Percentiles rank a stretch among this genome's conserved stretches.
These are phyloP conservation scores for Lepiota venenata DNA, from an alignment of 768 basidiomycete genomes.

Conservation along the genomic window DNA sequence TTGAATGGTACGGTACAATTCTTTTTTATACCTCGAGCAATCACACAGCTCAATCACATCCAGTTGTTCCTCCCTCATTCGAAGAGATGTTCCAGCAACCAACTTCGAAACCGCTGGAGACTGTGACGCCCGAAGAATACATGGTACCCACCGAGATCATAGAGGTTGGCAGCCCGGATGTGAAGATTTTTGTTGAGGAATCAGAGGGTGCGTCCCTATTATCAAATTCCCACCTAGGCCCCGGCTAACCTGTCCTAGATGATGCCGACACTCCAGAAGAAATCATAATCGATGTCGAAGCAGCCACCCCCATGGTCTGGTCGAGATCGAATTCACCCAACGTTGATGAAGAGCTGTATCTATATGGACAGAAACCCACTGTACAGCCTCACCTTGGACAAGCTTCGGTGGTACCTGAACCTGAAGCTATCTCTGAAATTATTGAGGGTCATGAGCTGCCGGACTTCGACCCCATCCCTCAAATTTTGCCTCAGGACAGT, in stretches of 20 bases:
- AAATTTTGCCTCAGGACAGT: background rate
- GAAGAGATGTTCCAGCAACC: background rate
- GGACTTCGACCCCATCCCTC: background rate
- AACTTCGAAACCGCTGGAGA: background rate
- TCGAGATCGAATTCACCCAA: background rate
- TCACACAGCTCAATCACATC: no score
- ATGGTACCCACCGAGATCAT: background rate
- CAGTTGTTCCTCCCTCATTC: no score
- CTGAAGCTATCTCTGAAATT: background rate
- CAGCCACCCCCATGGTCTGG: background rate
- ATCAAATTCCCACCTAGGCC: background rate
- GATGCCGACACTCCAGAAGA: background rate
- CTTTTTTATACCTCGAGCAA: background rate
- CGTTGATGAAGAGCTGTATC: background rate
- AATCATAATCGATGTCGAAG: background rate
- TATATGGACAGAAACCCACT: no score
- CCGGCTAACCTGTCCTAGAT: background rate
- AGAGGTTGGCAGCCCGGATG: constrained; percentile 2
- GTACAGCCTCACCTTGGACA: background rate
- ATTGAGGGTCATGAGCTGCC: background rate
- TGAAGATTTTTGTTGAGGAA: constrained; percentile 1
- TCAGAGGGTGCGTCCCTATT: background rate
- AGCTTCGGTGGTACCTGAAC: background rate
- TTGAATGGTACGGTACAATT: background rate
- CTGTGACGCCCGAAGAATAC: background rate